phyloP scores from a whole-genome alignment of 164 flowering plant genomes.

The Chimonanthus salicifolius region DNA sequence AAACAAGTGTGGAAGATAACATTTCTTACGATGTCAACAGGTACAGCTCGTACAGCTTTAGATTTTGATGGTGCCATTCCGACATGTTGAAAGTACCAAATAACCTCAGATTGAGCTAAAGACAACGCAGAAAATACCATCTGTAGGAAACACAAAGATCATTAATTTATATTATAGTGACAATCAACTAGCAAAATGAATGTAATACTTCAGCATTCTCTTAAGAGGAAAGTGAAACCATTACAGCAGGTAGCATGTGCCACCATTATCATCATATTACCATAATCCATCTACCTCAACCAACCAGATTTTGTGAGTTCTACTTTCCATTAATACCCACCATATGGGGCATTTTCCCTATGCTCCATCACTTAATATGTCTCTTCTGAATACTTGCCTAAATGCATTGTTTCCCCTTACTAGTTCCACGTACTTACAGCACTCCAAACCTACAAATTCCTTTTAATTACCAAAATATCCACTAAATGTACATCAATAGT shows the following conservation, averaged over 20 bases:
- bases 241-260: background rate
- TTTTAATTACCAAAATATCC: too few relatives aligned
- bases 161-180: background rate
- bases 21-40: constrained; percentile 75
- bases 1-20: background rate
- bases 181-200: background rate
- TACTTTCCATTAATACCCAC: too few relatives aligned
- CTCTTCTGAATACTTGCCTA: too few relatives aligned
- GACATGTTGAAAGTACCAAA: constrained; percentile 95
- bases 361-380: too few relatives aligned
- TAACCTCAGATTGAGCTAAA: constrained; percentile 78
- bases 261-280: too few relatives aligned
- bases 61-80: constrained; percentile 82
- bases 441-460: too few relatives aligned
- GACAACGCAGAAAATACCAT: constrained; percentile 99
- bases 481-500: too few relatives aligned
- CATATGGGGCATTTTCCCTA: too few relatives aligned
- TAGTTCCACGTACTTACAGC: too few relatives aligned
- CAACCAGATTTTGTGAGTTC: too few relatives aligned
- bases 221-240: background rate
- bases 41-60: constrained; percentile 48
- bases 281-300: too few relatives aligned
- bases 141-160: constrained; percentile 27
- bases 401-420: too few relatives aligned
- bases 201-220: background rate